These are phyloP conservation scores for Fibroporia radiculosa DNA, from an alignment of 768 basidiomycete species.

Conservation along the genomic window DNA sequence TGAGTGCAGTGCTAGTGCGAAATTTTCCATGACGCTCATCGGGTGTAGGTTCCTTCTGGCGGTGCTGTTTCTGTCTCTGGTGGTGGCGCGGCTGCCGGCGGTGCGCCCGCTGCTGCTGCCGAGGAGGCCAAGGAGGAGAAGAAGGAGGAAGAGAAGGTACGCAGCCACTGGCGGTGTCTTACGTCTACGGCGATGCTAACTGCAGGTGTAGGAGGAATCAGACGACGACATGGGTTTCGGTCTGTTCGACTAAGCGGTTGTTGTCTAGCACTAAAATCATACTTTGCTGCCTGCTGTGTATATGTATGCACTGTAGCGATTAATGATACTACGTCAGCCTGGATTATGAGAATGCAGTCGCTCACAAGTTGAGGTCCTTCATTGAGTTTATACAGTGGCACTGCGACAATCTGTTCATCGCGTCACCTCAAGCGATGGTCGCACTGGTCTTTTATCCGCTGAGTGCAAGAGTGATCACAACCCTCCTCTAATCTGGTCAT, in stretches of 20 bases:
- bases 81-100: conserved; percentile 44
- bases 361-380: too few species aligned
- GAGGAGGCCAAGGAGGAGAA: conserved; percentile 77
- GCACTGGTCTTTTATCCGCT: too few species aligned
- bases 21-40: conserved; percentile 4
- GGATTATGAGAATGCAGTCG: too few species aligned
- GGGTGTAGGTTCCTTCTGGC: conserved; percentile 72
- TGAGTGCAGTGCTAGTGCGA: conserved; percentile 29
- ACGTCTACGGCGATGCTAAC: conserved; percentile 4
- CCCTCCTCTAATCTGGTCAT: too few species aligned
- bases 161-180: conserved; percentile 16
- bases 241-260: conserved; percentile 75
- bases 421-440: too few species aligned
- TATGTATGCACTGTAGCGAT: neutral
- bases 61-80: conserved; percentile 63
- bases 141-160: conserved; percentile 84
- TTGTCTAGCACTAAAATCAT: conserved; percentile 1
- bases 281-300: conserved; percentile 2
- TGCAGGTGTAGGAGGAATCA: conserved; percentile 64
- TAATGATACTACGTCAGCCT: too few species aligned
- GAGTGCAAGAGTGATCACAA: too few species aligned
- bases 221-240: conserved; percentile 99
- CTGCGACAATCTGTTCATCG: too few species aligned
- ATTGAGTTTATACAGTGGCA: too few species aligned
- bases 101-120: conserved; percentile 52